Evolutionary conservation across 352 stramenopile genomes (phyloP).

Genomic region (Pythium grandisporangium): DNA sequence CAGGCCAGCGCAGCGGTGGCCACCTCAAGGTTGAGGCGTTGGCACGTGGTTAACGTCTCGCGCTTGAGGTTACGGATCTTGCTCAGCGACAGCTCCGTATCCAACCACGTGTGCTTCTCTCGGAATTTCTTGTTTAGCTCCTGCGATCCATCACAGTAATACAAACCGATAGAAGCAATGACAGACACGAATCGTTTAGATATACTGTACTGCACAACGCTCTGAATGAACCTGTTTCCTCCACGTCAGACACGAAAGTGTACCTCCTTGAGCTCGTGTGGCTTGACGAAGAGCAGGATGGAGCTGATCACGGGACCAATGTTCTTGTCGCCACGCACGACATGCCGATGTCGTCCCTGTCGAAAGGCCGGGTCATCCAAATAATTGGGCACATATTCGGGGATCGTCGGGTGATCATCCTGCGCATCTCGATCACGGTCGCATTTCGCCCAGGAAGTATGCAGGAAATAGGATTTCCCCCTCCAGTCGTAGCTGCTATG

Average conservation of each 20-base stretch:
- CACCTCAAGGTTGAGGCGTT: slow-evolving; percentile 87
- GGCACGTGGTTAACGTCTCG: slow-evolving; percentile 64
- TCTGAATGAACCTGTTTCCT: background rate
- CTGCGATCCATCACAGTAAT: slow-evolving; percentile 2
- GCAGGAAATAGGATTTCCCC: slow-evolving; percentile 82
- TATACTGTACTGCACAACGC: background rate
- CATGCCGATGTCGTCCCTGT: slow-evolving; percentile 70
- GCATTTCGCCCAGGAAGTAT: slow-evolving; percentile 66
- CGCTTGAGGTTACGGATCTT: slow-evolving; percentile 95
- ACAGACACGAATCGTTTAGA: no score
- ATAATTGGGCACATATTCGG: slow-evolving; percentile 66
- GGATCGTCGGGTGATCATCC: slow-evolving; percentile 50
- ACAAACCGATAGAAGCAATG: no score
- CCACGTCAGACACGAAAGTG: no score
- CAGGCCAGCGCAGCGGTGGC: slow-evolving; percentile 91
- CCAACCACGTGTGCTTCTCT: slow-evolving; percentile 89
- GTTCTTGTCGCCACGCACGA: slow-evolving; percentile 80
- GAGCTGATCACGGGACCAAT: slow-evolving; percentile 90
- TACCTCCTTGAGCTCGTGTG: slow-evolving; percentile 89
- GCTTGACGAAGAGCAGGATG: slow-evolving; percentile 94
- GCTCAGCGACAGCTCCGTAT: slow-evolving; percentile 89
- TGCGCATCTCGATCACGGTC: slow-evolving; percentile 64
- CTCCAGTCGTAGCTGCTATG: slow-evolving; percentile 83
- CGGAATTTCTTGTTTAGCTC: slow-evolving; percentile 97
- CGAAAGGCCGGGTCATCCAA: slow-evolving; percentile 80